Evolutionary conservation across 2,329 filamentous ascomycete species (phyloP).

Genomic region (Stagonosporopsis chrysanthemi): DNA sequence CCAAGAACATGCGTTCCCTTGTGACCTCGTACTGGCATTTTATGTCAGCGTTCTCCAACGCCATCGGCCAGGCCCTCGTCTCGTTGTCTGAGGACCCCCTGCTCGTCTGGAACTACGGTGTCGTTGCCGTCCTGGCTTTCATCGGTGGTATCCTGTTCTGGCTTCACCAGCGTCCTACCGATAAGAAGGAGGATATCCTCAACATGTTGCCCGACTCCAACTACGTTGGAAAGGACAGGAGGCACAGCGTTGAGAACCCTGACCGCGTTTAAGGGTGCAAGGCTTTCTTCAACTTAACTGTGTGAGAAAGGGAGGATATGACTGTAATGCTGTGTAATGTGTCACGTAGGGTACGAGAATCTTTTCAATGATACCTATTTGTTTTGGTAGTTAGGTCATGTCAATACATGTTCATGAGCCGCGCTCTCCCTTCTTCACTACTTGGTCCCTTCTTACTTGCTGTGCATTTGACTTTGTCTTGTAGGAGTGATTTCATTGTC

Average conservation of each 20-base stretch:
- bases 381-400: constrained; percentile 7
- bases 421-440: constrained; percentile 1
- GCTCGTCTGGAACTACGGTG: constrained; percentile 75
- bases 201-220: constrained; percentile 64
- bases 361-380: constrained; percentile 19
- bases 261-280: constrained; percentile 13
- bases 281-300: background rate
- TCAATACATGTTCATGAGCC: constrained; percentile 11
- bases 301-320: background rate
- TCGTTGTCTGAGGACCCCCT: constrained; percentile 69
- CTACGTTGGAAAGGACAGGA: constrained; percentile 43
- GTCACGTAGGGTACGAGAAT: constrained; percentile 2
- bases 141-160: constrained; percentile 72
- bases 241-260: constrained; percentile 36
- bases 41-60: constrained; percentile 73
- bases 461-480: background rate
- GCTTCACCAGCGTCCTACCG: constrained; percentile 70
- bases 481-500: background rate
- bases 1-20: constrained; percentile 81
- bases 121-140: constrained; percentile 68
- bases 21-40: constrained; percentile 73
- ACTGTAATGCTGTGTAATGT: constrained; percentile 12
- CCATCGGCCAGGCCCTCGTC: constrained; percentile 73
- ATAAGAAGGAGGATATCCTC: constrained; percentile 71
- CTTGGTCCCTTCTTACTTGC: background rate